Conservation (phyloP, 2,329 filamentous ascomycete species). For the Trichoderma guizhouense region DNA sequence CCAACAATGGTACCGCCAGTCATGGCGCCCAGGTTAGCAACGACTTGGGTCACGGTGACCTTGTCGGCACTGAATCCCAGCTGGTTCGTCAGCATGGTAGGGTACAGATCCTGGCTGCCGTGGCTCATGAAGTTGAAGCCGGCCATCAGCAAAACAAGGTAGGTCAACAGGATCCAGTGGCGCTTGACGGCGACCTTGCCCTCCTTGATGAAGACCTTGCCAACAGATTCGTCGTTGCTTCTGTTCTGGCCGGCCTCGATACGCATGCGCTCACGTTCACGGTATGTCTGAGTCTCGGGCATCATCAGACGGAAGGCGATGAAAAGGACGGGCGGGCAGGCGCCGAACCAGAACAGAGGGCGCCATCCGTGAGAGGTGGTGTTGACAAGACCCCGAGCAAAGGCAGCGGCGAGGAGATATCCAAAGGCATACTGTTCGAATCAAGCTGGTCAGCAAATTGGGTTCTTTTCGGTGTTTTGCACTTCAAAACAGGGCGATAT, state of each 20-base stretch:
- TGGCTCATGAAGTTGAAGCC: constrained; percentile 93
- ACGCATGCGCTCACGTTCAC: constrained; percentile 62
- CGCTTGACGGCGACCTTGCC: constrained; percentile 73
- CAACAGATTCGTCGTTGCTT: constrained; percentile 37
- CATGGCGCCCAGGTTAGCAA: constrained; percentile 70
- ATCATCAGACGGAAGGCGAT: constrained; percentile 75
- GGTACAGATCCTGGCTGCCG: constrained; percentile 63
- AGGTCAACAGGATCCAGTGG: constrained; percentile 77
- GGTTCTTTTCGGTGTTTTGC: neutral
- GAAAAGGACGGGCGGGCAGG: constrained; percentile 73
- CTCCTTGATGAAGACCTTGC: constrained; percentile 64
- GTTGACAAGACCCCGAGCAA: constrained; percentile 64
- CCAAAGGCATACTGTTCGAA: constrained; percentile 53
- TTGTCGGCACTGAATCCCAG: constrained; percentile 50
- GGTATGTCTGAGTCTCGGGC: constrained; percentile 74
- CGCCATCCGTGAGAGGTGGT: constrained; percentile 80
- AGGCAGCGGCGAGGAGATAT: constrained; percentile 60
- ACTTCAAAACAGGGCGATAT: neutral
- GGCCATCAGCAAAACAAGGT: constrained; percentile 82
- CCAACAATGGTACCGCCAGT: constrained; percentile 64
- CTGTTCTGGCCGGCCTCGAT: constrained; percentile 34
- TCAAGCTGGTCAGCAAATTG: neutral
- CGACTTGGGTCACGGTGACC: constrained; percentile 68
- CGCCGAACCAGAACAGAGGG: constrained; percentile 86
- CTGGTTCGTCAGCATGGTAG: constrained; percentile 57